These are phyloP conservation scores for Rhizoclosmatium globosum DNA, from an alignment of 192 early-diverging fungal genomes.

Conservation along the genomic window DNA sequence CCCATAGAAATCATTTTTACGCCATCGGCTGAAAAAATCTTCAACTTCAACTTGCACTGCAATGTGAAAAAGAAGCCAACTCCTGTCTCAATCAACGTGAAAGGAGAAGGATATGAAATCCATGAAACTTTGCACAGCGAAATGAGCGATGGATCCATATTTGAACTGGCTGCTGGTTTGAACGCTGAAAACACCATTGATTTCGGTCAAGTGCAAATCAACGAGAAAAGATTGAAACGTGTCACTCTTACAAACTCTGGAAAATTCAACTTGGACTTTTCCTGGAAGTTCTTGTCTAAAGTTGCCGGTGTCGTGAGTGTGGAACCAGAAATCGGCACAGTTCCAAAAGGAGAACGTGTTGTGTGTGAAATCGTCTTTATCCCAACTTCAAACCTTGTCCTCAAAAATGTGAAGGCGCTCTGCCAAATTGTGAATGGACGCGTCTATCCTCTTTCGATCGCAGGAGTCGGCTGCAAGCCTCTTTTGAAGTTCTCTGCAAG, in stretches of 20 bases:
- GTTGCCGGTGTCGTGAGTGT: conserved; percentile 42
- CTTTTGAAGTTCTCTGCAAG: conserved; percentile 50
- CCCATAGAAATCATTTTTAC: conserved; percentile 61
- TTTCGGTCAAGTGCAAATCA: conserved; percentile 66
- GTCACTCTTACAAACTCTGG: conserved; percentile 64
- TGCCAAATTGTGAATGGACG: conserved; percentile 66
- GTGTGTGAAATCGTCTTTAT: conserved; percentile 58
- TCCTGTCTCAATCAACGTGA: conserved; percentile 66
- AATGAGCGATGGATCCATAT: conserved; percentile 53
- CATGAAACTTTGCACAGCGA: conserved; percentile 62
- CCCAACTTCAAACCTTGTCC: conserved; percentile 35
- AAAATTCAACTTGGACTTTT: conserved; percentile 65
- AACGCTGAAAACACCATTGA: conserved; percentile 57
- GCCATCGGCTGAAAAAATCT: conserved; percentile 63
- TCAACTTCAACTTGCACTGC: conserved; percentile 67
- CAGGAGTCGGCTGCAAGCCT: conserved; percentile 55
- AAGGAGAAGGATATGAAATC: conserved; percentile 69
- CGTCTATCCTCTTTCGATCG: conserved; percentile 54
- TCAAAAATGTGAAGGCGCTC: conserved; percentile 55
- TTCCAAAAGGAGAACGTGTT: conserved; percentile 59
- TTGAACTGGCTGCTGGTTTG: conserved; percentile 43
- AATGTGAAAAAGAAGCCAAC: conserved; percentile 64
- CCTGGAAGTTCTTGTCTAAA: conserved; percentile 54
- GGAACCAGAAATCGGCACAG: conserved; percentile 60
- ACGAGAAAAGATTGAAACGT: conserved; percentile 60